Base-by-base conservation (phyloP, 805 yeast genomes). In the Scheffersomyces ergatensis region DNA sequence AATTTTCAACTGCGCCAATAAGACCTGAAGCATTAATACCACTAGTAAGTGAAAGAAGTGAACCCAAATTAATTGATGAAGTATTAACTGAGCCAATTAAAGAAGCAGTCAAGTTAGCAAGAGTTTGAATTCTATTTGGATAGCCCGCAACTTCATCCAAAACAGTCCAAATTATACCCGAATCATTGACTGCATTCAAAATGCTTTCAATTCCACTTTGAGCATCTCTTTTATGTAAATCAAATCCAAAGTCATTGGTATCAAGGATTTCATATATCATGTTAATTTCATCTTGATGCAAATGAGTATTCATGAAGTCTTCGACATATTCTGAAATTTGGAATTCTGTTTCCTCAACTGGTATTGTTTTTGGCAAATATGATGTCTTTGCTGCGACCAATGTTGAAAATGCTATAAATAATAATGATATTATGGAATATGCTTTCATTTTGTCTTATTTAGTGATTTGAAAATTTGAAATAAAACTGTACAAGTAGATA, bases 81-180 rank as follows among this genome's bases (percentile, higher is more conserved):
- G 13, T 12, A 29, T 29, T 29, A 19, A 42, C 29, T 15, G 40
- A n/a, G 7, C 37, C 16, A 13, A 63, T 33, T 5, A 56, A 35
- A 19, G 29, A 44, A 1, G 53, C 58, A n/a, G 74, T 67, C 15
- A 45, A 21, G 38, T 68, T 67, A 19, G 68, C 65, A 32, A 69
- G 38, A 34, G 39, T 39, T 36, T 49, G 45, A 33, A 67, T 54
- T 34, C 64, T 44, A 9, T 38, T 35, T 6, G 67, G 64, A 43
- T 55, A 48, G 31, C 54, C 63, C 4, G 67, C 69, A 17, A 64
- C 53, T 23, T 54, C 59, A 42, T 70, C 71, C 36, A 70, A 55
- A n/a, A 56, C 55, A 12, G 47, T 48, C 49, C 60, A 70, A 31
- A 70, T 44, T 17, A 70, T 44, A 18, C 67, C 69, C 0, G 72